Evolutionary conservation across 2,329 filamentous ascomycete genomes (phyloP), one percentile per base, ranked within the genome.

Genomic region (Cladosporium sp.): DNA sequence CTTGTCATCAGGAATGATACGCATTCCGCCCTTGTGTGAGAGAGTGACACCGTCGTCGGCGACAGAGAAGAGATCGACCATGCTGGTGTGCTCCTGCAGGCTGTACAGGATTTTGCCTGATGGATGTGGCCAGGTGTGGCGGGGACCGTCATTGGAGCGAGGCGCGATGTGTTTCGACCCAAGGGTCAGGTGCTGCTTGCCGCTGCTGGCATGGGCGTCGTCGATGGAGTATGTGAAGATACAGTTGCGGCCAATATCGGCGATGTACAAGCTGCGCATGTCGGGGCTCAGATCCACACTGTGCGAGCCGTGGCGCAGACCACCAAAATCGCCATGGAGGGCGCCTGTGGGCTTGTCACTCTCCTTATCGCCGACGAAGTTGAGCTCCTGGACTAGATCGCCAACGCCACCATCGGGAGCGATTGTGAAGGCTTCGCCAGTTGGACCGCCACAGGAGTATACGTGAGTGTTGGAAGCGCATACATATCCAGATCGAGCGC

Each of bases 61-160:
- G 7, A 68, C 56, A 7, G 58, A 43, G 42, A 68, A 67, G 2
- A 66, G 55, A 54, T 68, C 66, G 1, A 69, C 66, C 54, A 66
- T 66, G 52, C 67, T 66, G 34, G 62, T 67, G 52, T 69, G 67
- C 58, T 69, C 67, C 49, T 69, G 66, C 48, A 69, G 41, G 34
- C 58, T 60, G 53, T 69, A 69, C 16, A 69, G 46, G 2, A 67
- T 56, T 38, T 58, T 63, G 2, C 64, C 66, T 22, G 61, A 66
- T 1, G 66, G 65, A 53, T 68, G 66, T 4, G 66, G 66, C 63
- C 62, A 67, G 1, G 64, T 63, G 53, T 69, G 67, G 50, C 67
- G 55, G 3, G 66, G 67, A 13, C 67, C 67, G 52, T 69, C 67
- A 22, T 65, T 61, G 8, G 49, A 33, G 14, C 67, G 51, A 0